phyloP scores from a whole-genome alignment of 2,329 filamentous ascomycete genomes.

The Didymella pomorum region DNA sequence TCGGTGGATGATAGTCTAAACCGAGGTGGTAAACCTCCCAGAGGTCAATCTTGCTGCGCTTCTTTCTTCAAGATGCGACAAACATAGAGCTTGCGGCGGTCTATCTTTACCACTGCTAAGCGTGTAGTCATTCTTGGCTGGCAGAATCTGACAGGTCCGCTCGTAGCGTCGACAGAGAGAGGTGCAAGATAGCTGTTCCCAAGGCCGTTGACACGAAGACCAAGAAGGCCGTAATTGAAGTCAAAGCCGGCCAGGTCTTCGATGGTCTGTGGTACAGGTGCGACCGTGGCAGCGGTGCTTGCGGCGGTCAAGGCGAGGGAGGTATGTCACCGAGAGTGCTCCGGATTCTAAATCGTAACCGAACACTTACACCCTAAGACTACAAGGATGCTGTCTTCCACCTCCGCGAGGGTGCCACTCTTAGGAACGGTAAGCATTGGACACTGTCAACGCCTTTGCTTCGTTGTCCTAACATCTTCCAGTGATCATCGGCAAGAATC shows the following conservation, averaged over 20 bases:
- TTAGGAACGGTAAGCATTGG: background rate
- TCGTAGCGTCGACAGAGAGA: background rate
- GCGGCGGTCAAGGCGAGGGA: background rate
- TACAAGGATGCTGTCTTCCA: background rate
- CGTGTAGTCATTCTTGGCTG: background rate
- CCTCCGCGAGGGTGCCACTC: background rate
- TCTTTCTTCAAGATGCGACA: background rate
- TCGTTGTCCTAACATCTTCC: background rate
- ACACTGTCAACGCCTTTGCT: background rate
- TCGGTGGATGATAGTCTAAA: background rate
- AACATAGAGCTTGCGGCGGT: background rate
- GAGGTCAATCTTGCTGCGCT: background rate
- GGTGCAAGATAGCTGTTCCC: background rate
- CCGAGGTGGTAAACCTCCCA: background rate
- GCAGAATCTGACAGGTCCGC: background rate
- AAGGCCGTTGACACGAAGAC: background rate
- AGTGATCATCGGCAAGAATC: background rate
- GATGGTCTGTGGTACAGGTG: background rate
- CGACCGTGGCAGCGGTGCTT: background rate
- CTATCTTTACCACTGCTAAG: background rate
- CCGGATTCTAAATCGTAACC: too few species aligned
- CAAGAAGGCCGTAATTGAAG: background rate
- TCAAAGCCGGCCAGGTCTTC: background rate
- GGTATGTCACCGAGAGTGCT: background rate
- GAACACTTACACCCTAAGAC: background rate